Evolutionary conservation across 768 basidiomycete genomes (phyloP).

Genomic region (Amanita polypyramis): DNA sequence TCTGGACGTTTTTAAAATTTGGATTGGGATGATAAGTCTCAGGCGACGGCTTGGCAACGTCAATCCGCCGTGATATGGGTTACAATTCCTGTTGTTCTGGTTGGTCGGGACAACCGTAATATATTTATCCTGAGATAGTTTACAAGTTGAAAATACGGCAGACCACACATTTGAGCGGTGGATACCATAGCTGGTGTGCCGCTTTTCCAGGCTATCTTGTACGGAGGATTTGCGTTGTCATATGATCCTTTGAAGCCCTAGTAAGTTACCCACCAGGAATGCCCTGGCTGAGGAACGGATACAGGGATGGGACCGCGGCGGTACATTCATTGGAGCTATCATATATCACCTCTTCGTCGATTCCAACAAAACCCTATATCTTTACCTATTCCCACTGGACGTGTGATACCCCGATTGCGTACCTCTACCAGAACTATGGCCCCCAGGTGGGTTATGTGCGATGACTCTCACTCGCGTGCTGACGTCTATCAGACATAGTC

Average conservation of each 20-base stretch:
- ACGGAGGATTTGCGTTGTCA: background rate
- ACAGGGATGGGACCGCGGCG: background rate
- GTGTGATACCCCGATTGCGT: background rate
- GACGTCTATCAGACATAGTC: background rate
- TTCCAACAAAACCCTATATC: background rate
- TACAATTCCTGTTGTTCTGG: no score
- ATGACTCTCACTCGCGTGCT: background rate
- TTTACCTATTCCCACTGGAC: background rate
- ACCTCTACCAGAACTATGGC: background rate
- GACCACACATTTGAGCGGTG: no score
- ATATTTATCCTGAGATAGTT: no score
- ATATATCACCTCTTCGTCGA: background rate
- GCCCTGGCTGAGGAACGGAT: background rate
- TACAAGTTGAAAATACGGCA: no score
- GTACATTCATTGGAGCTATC: background rate
- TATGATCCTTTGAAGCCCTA: slow-evolving; percentile 1
- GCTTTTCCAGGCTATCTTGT: background rate
- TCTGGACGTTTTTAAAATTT: no score
- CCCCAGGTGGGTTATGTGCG: background rate
- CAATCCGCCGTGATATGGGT: no score
- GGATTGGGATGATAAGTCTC: no score
- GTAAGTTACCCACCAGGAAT: slow-evolving; percentile 6
- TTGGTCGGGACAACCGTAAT: no score
- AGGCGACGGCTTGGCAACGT: no score
- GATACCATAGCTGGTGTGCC: no score